Evolutionary conservation across 306 rosid genomes (phyloP), one percentile per base, ranked within the genome.

Genomic region (Rosa chinensis): DNA sequence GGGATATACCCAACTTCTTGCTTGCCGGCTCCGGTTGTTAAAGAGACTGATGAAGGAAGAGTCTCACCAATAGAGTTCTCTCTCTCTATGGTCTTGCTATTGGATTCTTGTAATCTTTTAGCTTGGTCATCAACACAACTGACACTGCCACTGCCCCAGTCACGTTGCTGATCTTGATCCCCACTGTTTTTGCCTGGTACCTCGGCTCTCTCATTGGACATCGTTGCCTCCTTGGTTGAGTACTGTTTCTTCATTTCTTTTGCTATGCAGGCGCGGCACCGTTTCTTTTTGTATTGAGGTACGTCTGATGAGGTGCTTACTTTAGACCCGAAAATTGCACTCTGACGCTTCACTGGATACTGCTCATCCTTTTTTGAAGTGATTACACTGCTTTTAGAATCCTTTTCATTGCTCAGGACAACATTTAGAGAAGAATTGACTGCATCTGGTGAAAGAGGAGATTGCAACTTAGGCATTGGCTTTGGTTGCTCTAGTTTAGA

Each of bases 401-500:
- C 64, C 62, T 67, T 43, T 49, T 50, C 58, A 18, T 76, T 59
- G 42, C 47, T 48, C 32, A 43, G 81, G 67, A 84, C 76, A 32
- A 4, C 43, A 59, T 52, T 56, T 49, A 75, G 76, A 45, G 53
- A 56, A 35, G 71, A 42, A n/a, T 45, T 68, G 5, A 20, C 39
- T 47, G 40, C 4, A n/a, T 12, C 37, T 53, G 42, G 72, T 55
- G 61, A 66, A 81, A 75, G 13, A 20, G 77, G 68, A 59, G 83
- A 67, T 8, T 63, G 70, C 12, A 71, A 61, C 28, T 43, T 80
- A 48, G 25, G 72, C 58, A 62, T 5, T n/a, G 44, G 68, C 78
- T 79, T 58, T 10, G 44, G 62, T 56, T 80, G 82, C 71, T 77
- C 81, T 42, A 79, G 70, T 48, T 72, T 82, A 81, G 70, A 67